Percentiles rank a stretch among this genome's conserved stretches.
Evolutionary conservation across 2,329 filamentous ascomycete genomes (phyloP).

Genomic region (Talaromyces marneffei): DNA sequence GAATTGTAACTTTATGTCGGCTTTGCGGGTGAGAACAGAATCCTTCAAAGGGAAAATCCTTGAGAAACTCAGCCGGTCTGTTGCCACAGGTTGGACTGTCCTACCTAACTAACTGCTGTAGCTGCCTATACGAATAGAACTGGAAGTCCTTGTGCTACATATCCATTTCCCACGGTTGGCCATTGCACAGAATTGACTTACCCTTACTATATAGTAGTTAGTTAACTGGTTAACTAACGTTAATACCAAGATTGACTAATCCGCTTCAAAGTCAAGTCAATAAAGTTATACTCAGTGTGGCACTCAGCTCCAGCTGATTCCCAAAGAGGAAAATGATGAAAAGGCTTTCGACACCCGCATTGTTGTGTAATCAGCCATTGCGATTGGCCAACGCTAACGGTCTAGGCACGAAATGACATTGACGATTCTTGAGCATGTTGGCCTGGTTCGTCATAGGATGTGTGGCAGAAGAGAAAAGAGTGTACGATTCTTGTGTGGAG

Average conservation of each 20-base stretch:
- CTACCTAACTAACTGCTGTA: not conserved
- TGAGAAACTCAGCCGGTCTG: not conserved
- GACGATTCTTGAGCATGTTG: no score
- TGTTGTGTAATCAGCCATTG: not conserved
- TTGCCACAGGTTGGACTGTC: not conserved
- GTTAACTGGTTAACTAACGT: no score
- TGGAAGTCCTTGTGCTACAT: not conserved
- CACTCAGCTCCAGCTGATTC: not conserved
- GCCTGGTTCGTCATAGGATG: not conserved
- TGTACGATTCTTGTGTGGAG: not conserved
- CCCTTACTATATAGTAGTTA: no score
- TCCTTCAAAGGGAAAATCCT: not conserved
- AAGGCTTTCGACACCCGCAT: not conserved
- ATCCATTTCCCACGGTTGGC: not conserved
- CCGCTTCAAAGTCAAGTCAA: not conserved
- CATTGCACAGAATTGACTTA: no score
- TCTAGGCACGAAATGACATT: not conserved
- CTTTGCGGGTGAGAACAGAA: not conserved
- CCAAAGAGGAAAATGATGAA: not conserved
- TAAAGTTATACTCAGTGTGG: not conserved
- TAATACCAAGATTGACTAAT: not conserved
- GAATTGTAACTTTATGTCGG: not conserved
- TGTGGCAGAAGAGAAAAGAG: not conserved
- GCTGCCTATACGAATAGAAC: not conserved
- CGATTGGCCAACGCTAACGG: not conserved